These are phyloP conservation scores for Botryosphaeria agaves DNA, from an alignment of 2,329 filamentous ascomycete species.

Conservation along the genomic window DNA sequence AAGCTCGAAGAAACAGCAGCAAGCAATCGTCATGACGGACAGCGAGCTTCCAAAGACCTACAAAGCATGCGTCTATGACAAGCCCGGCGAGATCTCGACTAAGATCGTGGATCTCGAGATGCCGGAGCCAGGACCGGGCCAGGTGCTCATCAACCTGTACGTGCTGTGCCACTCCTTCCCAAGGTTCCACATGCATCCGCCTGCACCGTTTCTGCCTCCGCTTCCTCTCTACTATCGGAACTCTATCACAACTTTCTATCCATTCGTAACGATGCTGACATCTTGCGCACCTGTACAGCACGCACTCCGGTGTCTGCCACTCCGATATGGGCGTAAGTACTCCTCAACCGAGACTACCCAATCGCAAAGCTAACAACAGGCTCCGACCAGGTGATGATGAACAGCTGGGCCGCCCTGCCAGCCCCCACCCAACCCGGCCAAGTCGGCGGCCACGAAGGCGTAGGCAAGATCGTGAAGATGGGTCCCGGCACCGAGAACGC, in stretches of 20 bases:
- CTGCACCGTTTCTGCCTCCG: slow-evolving; percentile 4
- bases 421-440: slow-evolving; percentile 41
- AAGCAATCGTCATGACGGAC: slow-evolving; percentile 7
- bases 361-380: background rate
- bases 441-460: slow-evolving; percentile 53
- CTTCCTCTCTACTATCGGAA: too few relatives aligned
- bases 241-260: too few relatives aligned
- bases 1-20: background rate
- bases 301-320: slow-evolving; percentile 49
- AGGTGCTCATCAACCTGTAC: slow-evolving; percentile 45
- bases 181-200: slow-evolving; percentile 3
- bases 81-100: slow-evolving; percentile 46
- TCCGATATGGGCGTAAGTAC: slow-evolving; percentile 35
- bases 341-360: slow-evolving; percentile 20
- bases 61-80: slow-evolving; percentile 47
- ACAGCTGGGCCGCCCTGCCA: slow-evolving; percentile 37
- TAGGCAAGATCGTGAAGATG: slow-evolving; percentile 45
- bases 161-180: too few relatives aligned
- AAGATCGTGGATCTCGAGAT: slow-evolving; percentile 46
- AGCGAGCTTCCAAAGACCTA: slow-evolving; percentile 36
- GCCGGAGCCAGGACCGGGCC: slow-evolving; percentile 43
- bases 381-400: slow-evolving; percentile 21
- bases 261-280: background rate
- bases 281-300: slow-evolving; percentile 16
- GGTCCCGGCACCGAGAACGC: slow-evolving; percentile 39